phyloP scores from a whole-genome alignment of 176 grass and related monocot genomes.

The Paspalum vaginatum region DNA sequence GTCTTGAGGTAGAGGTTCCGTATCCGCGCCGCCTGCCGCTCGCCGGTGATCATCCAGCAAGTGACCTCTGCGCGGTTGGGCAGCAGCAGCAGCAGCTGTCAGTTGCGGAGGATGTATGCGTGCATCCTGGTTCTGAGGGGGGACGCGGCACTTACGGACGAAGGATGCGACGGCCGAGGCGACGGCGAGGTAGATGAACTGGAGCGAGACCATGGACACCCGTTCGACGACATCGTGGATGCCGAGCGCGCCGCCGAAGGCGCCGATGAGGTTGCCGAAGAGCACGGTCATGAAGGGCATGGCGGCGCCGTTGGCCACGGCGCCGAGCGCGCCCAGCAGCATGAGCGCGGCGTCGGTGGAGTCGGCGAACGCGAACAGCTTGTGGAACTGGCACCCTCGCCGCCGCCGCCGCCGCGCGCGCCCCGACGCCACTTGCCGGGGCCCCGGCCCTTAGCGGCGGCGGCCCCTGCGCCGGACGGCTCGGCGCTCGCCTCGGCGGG shows the following conservation, averaged over 20 bases:
- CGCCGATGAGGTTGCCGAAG: constrained; percentile 77
- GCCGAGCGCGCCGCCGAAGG: constrained; percentile 76
- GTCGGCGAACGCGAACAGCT: constrained; percentile 90
- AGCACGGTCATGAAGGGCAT: constrained; percentile 94
- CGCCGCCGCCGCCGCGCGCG: neutral
- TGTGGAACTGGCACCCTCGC: constrained; percentile 78
- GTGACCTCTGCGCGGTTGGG: constrained; percentile 67
- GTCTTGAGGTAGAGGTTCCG: constrained; percentile 94
- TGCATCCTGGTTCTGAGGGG: neutral
- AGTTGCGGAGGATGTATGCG: too few relatives aligned
- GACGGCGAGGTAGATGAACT: constrained; percentile 87
- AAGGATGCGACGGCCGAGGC: constrained; percentile 81
- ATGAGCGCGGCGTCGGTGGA: constrained; percentile 69
- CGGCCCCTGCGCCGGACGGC: neutral
- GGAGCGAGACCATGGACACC: constrained; percentile 78
- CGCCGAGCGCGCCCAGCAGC: constrained; percentile 69
- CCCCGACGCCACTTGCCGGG: constrained; percentile 13
- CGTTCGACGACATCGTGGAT: constrained; percentile 61
- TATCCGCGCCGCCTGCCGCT: constrained; percentile 92
- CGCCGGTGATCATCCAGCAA: constrained; percentile 98
- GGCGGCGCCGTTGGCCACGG: constrained; percentile 79
- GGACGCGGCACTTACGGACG: constrained; percentile 62
- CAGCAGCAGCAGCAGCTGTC: neutral
- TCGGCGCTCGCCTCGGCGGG: constrained; percentile 43
- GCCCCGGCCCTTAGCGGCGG: neutral